Percentiles rank a stretch among this genome's conserved stretches.
These are phyloP conservation scores for Apiotrichum mycotoxinovorans DNA, from an alignment of 1,284 basidiomycete species.

Conservation along the genomic window DNA sequence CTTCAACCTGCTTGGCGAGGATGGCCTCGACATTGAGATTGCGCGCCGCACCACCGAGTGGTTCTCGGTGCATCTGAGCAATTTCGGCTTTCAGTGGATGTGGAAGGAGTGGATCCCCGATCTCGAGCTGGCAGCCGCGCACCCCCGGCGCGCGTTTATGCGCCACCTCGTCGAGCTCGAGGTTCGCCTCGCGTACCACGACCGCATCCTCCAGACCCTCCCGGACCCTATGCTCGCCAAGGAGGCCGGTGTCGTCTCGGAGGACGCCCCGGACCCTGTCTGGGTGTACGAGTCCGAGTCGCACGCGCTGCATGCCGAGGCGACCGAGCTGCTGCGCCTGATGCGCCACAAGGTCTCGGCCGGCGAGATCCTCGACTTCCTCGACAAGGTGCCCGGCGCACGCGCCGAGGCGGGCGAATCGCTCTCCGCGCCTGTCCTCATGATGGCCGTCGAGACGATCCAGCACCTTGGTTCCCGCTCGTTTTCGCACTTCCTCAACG, in stretches of 20 bases:
- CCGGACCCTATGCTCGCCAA: conserved; percentile 66
- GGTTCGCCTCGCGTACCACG: conserved; percentile 86
- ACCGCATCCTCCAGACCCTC: conserved; percentile 84
- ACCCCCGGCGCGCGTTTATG: conserved; percentile 84
- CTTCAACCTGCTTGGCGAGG: conserved; percentile 63
- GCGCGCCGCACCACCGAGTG: conserved; percentile 81
- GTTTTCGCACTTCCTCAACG: conserved; percentile 97
- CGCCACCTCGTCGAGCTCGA: conserved; percentile 85
- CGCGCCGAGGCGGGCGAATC: conserved; percentile 47
- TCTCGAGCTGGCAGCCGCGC: conserved; percentile 63
- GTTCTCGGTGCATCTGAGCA: conserved; percentile 95
- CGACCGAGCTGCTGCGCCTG: conserved; percentile 72
- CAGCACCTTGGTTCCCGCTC: conserved; percentile 88
- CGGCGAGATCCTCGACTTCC: conserved; percentile 71
- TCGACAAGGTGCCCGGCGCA: conserved; percentile 59
- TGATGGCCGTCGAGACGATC: conserved; percentile 82
- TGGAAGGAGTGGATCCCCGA: conserved; percentile 99
- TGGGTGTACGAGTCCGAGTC: conserved; percentile 79
- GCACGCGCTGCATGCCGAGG: conserved; percentile 72
- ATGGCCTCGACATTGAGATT: conserved; percentile 81
- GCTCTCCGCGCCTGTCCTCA: conserved; percentile 65
- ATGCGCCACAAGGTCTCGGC: conserved; percentile 66
- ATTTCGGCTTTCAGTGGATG: conserved; percentile 98
- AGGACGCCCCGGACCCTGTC: conserved; percentile 72
- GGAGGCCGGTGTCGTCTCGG: conserved; percentile 60